Base-by-base conservation (phyloP, 1,284 basidiomycete species). In the Papiliotrema nemorosa region DNA sequence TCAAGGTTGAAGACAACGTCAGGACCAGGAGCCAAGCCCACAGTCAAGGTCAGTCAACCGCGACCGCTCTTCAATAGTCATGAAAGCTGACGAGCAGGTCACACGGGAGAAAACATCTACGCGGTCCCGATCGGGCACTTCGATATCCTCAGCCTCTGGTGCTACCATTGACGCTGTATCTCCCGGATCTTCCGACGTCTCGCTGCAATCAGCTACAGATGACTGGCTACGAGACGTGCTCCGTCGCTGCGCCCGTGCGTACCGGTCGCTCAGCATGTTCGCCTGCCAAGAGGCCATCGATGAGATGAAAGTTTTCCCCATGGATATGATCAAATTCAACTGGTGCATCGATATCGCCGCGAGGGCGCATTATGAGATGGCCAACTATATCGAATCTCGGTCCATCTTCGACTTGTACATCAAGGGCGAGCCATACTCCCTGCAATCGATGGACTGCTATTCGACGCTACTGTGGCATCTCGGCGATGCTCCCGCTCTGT, bases 391-490 rank as follows among this genome's bases (percentile, higher is more conserved):
- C 55, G 81, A 79, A 90, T 88, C 91, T 37, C 86, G 90, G 65
- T 83, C 88, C 57, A 88, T 88, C 29, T 97, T 94, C 78, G 81
- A 82, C 61, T 82, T 83, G 21, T 83, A 90, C 40, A 80, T 90
- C 38, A 78, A 78, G n/a, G 75, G 86, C 48, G 86, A 94, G 57
- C 91, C 90, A 7, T 87, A 90, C 78, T 83, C 88, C 24, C 72
- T 92, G 49, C 82, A 82, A 77, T 87, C 90, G 69, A 92, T 93
- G 88, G 92, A 96, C 72, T 82, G 89, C 36, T 94, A 90, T 75
- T 94, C 91, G 35, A 94, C 93, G 12, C 80, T 93, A 31, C 78
- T 97, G 43, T 97, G 92, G 92, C 91, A 97, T 74, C 77, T 93
- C 41, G 84, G 87, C 65, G 81, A 83, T 58, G 82, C 82, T 54